phyloP scores from a whole-genome alignment of 2,329 filamentous ascomycete genomes.

The Stachybotrys elegans region DNA sequence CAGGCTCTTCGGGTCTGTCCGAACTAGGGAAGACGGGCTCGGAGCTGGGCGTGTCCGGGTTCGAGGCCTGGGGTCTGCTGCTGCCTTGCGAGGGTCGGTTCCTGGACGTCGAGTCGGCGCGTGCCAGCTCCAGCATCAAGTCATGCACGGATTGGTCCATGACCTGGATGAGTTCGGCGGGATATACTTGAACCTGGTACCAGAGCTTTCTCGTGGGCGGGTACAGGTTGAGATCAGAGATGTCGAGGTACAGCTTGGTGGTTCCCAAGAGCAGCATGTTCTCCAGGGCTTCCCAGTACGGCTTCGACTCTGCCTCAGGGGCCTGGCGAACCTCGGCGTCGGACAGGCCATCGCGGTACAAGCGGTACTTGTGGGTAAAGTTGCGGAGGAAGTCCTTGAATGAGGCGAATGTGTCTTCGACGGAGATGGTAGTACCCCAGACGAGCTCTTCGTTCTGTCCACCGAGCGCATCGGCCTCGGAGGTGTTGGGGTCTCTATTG shows the following conservation, averaged over 20 bases:
- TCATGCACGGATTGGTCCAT: constrained; percentile 96
- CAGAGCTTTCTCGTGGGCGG: constrained; percentile 89
- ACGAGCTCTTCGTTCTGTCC: constrained; percentile 79
- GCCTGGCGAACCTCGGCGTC: constrained; percentile 67
- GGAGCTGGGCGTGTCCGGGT: constrained; percentile 56
- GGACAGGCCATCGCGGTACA: constrained; percentile 82
- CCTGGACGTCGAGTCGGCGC: constrained; percentile 70
- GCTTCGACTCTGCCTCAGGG: constrained; percentile 70
- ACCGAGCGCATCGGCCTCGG: constrained; percentile 83
- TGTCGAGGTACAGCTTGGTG: constrained; percentile 80
- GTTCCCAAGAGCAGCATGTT: constrained; percentile 87
- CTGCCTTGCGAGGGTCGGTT: constrained; percentile 59
- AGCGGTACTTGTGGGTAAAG: constrained; percentile 88
- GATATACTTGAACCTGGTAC: constrained; percentile 92
- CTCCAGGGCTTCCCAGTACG: constrained; percentile 80
- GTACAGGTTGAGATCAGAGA: constrained; percentile 85
- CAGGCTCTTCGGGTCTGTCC: constrained; percentile 53
- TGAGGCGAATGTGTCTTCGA: constrained; percentile 78
- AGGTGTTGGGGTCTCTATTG: constrained; percentile 73
- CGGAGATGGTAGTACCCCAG: constrained; percentile 96
- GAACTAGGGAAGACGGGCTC: constrained; percentile 76
- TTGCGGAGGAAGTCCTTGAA: constrained; percentile 93
- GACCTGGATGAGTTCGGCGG: constrained; percentile 90
- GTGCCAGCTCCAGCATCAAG: constrained; percentile 83
- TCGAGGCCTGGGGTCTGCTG: constrained; percentile 39